Base-by-base conservation (phyloP, 495 filamentous ascomycete species). In the Parathielavia appendiculata region DNA sequence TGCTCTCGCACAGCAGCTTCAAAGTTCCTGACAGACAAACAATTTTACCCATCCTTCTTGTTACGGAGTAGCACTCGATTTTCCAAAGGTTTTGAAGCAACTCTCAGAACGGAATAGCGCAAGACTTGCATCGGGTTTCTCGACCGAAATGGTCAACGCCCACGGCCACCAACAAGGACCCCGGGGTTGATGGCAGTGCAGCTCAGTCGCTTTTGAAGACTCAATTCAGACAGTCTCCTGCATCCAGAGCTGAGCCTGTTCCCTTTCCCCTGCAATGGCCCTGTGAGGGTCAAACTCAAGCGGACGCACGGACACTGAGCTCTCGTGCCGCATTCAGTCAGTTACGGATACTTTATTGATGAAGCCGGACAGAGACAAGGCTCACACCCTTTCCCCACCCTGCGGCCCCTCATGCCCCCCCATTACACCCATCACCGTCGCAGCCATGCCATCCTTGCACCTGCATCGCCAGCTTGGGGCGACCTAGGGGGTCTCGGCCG, bases 391-490 rank as follows among this genome's bases (percentile, higher is more conserved):
- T 53, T 59, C 59, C 52, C 64, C 61, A 60, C 62, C 43, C 52
- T 61, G 48, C 51, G 48, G 48, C 54, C 53, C 59, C 64, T 63
- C 61, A 52, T 57, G 41, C 58, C 67, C 67, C n/a, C 68, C 26
- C 26, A 30, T 30, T 6, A 30, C 26, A 30, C 61, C 66, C 65
- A 67, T 67, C 68, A 69, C 66, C 54, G 69, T 72, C 63, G 56
- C 64, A 59, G 64, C 61, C 57, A 44, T 52, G 36, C 20, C 56
- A 71, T 62, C 68, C 70, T 62, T 67, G 68, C 53, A 58, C 59
- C 52, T 67, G 65, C 67, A 71, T 59, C 61, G 47, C 50, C 54
- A 51, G 47, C 47, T 46, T 23, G 40, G 34, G 32, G 17, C n/a
- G 20, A 13, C 20, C 47, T 20, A 7, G 19, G 50, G 26, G 48